phyloP scores from a whole-genome alignment of 108 stramenopile genomes.

The Conticribra weissflogii region DNA sequence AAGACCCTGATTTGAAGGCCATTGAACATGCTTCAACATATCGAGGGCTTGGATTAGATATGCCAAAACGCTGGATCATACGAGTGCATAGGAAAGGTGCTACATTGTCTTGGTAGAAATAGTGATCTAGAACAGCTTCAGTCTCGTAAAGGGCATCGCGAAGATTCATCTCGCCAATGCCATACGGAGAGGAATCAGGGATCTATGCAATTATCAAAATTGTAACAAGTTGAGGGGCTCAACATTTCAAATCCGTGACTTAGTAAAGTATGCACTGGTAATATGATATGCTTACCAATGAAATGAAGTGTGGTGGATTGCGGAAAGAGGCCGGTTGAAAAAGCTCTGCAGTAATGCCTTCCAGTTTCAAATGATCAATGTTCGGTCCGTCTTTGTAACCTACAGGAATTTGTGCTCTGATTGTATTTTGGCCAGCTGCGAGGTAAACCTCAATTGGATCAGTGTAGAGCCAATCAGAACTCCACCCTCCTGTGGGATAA shows the following conservation, averaged over 20 bases:
- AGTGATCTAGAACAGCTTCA: not conserved
- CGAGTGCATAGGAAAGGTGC: slow-evolving; percentile 66
- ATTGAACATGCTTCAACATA: slow-evolving; percentile 50
- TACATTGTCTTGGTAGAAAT: slow-evolving; percentile 13
- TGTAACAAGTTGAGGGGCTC: no score
- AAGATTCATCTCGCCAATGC: slow-evolving; percentile 39
- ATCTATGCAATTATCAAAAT: slow-evolving; percentile 12
- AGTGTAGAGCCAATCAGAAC: slow-evolving; percentile 27
- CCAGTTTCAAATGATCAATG: slow-evolving; percentile 45
- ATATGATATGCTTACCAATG: no score
- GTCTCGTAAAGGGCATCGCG: slow-evolving; percentile 73
- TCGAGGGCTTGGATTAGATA: slow-evolving; percentile 68
- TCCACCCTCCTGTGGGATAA: slow-evolving; percentile 27
- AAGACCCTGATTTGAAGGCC: slow-evolving; percentile 66
- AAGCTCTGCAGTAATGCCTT: slow-evolving; percentile 25
- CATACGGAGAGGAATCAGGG: slow-evolving; percentile 26
- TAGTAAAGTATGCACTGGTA: no score
- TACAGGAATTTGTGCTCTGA: slow-evolving; percentile 16
- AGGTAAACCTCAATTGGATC: slow-evolving; percentile 21
- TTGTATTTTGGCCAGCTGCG: slow-evolving; percentile 20
- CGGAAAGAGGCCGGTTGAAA: slow-evolving; percentile 47
- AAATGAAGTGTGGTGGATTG: slow-evolving; percentile 65
- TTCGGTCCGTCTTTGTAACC: slow-evolving; percentile 26
- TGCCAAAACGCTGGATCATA: slow-evolving; percentile 51
- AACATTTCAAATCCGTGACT: no score